Evolutionary conservation across 192 early-diverging fungal species (phyloP).

Genomic region (Jimgerdemannia flammicorona): DNA sequence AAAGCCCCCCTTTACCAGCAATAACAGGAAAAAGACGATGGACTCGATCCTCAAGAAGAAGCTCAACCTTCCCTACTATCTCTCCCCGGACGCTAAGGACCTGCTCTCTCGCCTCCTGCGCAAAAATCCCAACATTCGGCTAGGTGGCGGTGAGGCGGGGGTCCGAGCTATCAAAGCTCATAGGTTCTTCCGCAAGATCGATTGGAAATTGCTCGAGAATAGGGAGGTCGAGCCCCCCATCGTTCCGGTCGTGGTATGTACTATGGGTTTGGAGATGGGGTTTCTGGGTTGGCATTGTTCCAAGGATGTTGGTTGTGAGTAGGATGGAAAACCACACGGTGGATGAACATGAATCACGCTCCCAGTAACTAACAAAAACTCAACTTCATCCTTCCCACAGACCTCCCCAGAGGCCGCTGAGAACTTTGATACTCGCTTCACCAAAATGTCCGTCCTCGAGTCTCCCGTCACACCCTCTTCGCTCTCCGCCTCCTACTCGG

Average conservation of each 20-base stretch:
- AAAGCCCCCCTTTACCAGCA: constrained; percentile 72
- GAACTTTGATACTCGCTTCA: constrained; percentile 82
- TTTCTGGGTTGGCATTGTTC: background rate
- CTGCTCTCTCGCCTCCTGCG: constrained; percentile 62
- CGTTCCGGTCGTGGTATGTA: constrained; percentile 52
- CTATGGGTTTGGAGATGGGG: background rate
- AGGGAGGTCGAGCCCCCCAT: constrained; percentile 66
- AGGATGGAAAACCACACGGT: no score
- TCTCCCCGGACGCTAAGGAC: constrained; percentile 77
- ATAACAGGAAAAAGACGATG: constrained; percentile 78
- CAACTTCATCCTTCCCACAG: constrained; percentile 11
- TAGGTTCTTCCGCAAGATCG: constrained; percentile 71
- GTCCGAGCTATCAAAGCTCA: constrained; percentile 56
- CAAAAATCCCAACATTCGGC: constrained; percentile 45
- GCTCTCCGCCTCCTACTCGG: constrained; percentile 13
- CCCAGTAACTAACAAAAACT: constrained; percentile 1
- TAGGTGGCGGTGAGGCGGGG: constrained; percentile 44
- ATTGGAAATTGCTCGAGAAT: constrained; percentile 59
- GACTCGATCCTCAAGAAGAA: constrained; percentile 84
- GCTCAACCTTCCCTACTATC: constrained; percentile 70
- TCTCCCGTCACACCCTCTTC: constrained; percentile 33
- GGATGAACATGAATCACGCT: constrained; percentile 1
- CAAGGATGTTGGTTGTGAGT: no score
- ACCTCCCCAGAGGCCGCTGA: constrained; percentile 61
- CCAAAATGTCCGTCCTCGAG: constrained; percentile 45